Evolutionary conservation across 2,329 filamentous ascomycete species (phyloP).

Genomic region (Dactylellina leptospora): DNA sequence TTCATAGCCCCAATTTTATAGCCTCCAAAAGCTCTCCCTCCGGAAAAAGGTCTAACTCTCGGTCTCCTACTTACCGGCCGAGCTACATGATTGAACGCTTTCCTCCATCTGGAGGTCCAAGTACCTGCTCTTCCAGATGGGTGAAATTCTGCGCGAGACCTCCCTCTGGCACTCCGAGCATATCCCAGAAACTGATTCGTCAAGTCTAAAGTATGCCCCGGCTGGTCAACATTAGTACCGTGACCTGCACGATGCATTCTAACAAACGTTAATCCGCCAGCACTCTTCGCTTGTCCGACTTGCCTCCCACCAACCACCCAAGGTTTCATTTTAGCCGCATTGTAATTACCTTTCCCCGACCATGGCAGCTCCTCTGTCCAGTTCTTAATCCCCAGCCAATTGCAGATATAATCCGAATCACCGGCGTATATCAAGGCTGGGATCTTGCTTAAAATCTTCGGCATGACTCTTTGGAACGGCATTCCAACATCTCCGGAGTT

Average conservation of each 20-base stretch:
- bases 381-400: background rate
- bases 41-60: no score
- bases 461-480: background rate
- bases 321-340: background rate
- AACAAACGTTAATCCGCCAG: background rate
- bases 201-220: background rate
- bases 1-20: no score
- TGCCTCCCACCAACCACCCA: background rate
- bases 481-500: background rate
- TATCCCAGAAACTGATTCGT: background rate
- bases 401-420: background rate
- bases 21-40: no score
- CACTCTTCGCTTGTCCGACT: background rate
- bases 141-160: no score
- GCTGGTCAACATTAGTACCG: background rate
- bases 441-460: background rate
- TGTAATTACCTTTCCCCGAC: background rate
- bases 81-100: no score
- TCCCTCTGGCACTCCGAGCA: no score
- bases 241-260: background rate
- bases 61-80: no score
- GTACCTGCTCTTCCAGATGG: no score
- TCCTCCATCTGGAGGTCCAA: no score
- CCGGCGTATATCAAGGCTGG: constrained; percentile 1
- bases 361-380: background rate